Evolutionary conservation across 2,329 filamentous ascomycete genomes (phyloP).

Genomic region (Penicillium sp.): DNA sequence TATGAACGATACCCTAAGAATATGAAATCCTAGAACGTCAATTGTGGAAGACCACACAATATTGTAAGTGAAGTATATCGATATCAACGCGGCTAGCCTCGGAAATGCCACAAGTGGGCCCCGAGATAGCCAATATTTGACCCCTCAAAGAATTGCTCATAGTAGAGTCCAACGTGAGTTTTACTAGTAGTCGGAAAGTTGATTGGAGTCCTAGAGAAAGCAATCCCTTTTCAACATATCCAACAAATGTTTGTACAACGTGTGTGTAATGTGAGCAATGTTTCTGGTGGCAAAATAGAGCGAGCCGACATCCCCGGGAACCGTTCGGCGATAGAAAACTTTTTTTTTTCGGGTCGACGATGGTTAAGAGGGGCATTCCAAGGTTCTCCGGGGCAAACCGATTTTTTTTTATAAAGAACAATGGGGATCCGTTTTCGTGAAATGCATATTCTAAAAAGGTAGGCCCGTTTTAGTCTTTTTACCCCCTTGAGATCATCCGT

Average conservation of each 20-base stretch:
- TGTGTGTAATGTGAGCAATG: not conserved
- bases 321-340: conserved; percentile 15
- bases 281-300: conserved; percentile 3
- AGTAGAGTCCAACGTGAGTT: conserved; percentile 1
- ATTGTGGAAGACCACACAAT: not conserved
- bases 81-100: conserved; percentile 11
- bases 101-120: conserved; percentile 12
- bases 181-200: not conserved
- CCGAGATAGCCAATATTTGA: conserved; percentile 3
- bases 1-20: not conserved
- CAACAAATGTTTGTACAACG: not conserved
- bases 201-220: not conserved
- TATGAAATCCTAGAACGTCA: not conserved
- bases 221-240: not conserved
- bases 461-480: not conserved
- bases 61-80: not conserved
- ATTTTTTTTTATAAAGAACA: conserved; percentile 5
- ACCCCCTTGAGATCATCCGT: not conserved
- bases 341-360: conserved; percentile 12
- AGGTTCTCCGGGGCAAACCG: conserved; percentile 16
- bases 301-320: conserved; percentile 4
- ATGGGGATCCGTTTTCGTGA: not conserved
- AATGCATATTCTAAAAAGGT: not conserved
- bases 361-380: not conserved
- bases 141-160: conserved; percentile 2